Base-by-base conservation (phyloP, 352 stramenopile genomes). In the Phytopythium helicoides region DNA sequence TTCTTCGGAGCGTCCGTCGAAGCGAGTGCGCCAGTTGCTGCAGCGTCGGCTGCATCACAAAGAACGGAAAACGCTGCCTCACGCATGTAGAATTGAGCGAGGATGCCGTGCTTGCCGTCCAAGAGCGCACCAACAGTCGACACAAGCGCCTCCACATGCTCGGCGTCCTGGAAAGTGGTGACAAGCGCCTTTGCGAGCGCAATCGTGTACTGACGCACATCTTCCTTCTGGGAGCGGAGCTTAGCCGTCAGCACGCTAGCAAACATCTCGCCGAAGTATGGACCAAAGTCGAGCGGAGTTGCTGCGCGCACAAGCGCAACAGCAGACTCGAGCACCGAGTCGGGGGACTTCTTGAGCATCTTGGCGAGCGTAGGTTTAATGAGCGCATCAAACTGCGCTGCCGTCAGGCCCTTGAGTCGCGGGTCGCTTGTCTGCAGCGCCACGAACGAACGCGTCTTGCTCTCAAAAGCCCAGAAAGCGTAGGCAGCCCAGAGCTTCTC, bases 81-180 rank as follows among this genome's bases (percentile, higher is more conserved):
- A 34, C 86, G 81, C 65, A 89, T 81, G 60, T 94, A 95, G 39
- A 94, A 95, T 58, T 95, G 86, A n/a, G 86, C 86, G 28, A 95
- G 60, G 31, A 95, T 71, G 25, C 86, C 86, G 45, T 90, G 75
- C 47, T 94, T 93, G 25, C 84, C 84, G 26, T 93, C 82, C 33
- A 94, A 44, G 50, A 95, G 61, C 1, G 68, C 68, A 3, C 64
- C 60, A 53, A 94, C 71, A 15, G 84, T 62, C 0, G 62, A 50
- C 39, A 92, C 70, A 14, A 95, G 62, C 39, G 71, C 51, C 52
- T 72, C 51, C 39, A 92, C 74, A 46, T 79, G 64, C 18, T 82
- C 64, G 10, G 73, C 68, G 48, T 74, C 66, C 39, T 65, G 58
- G 58, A 88, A 89, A 6, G 68, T 81, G 3, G 35, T 26, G 0